Evolutionary conservation across 2,329 filamentous ascomycete genomes (phyloP).

Genomic region (Bipolaris zeicola): DNA sequence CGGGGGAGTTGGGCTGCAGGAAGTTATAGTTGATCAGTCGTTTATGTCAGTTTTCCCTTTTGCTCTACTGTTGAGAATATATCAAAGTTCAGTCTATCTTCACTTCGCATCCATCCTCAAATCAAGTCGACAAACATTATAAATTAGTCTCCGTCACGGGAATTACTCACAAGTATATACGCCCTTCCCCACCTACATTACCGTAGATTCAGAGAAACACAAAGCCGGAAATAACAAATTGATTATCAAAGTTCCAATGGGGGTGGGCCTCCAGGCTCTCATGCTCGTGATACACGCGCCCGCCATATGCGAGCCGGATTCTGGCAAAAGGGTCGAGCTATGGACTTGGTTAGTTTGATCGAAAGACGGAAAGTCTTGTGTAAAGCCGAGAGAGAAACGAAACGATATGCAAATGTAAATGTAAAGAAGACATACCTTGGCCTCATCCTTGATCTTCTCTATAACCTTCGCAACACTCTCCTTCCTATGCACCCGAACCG

Average conservation of each 20-base stretch:
- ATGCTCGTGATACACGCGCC: constrained; percentile 75
- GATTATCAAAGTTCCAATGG: constrained; percentile 69
- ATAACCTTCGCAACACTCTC: constrained; percentile 68
- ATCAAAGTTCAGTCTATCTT: constrained; percentile 5
- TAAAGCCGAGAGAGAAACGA: too few species aligned
- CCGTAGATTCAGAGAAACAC: constrained; percentile 7
- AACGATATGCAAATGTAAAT: neutral
- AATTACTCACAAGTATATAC: too few species aligned
- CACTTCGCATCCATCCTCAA: too few species aligned
- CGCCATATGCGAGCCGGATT: constrained; percentile 78
- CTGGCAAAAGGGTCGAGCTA: constrained; percentile 62
- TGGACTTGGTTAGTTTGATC: constrained; percentile 10
- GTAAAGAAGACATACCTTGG: constrained; percentile 58
- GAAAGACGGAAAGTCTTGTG: neutral
- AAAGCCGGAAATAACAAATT: constrained; percentile 19
- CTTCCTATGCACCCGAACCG: constrained; percentile 42
- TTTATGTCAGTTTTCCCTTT: neutral
- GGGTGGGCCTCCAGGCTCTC: constrained; percentile 66
- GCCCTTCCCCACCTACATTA: neutral
- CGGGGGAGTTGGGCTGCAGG: constrained; percentile 38
- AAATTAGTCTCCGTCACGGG: too few species aligned
- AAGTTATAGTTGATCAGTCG: constrained; percentile 20
- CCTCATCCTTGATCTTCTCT: constrained; percentile 66
- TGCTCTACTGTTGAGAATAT: neutral
- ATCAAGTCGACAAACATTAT: too few species aligned